phyloP scores from a whole-genome alignment of 495 filamentous ascomycete species.

The Annulohypoxylon stygium region DNA sequence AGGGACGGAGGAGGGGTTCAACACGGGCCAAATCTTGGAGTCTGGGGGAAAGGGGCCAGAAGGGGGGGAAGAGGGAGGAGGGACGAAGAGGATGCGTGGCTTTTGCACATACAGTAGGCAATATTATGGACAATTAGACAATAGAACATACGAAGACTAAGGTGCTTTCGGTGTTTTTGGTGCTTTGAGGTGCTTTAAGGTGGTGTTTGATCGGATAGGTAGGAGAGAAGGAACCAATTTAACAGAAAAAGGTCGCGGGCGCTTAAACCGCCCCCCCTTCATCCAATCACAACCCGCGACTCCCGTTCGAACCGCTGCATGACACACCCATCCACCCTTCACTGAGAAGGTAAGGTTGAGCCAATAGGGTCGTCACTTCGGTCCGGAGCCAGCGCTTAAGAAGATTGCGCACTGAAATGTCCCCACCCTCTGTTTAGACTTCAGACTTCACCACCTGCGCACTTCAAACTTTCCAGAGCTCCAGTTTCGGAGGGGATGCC shows the following conservation, averaged over 20 bases:
- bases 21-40: conserved; percentile 31
- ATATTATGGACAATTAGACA: neutral
- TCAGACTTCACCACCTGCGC: conserved; percentile 4
- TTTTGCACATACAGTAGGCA: neutral
- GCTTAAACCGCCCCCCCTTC: conserved; percentile 29
- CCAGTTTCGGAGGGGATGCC: conserved; percentile 22
- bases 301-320: conserved; percentile 46
- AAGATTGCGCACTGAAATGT: conserved; percentile 32
- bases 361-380: conserved; percentile 31
- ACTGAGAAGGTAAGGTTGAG: conserved; percentile 34
- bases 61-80: too few relatives aligned
- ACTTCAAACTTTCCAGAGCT: conserved; percentile 2
- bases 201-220: conserved; percentile 12
- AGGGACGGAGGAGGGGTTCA: neutral
- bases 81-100: neutral
- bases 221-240: conserved; percentile 34
- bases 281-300: conserved; percentile 28
- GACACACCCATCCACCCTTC: conserved; percentile 44
- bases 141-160: conserved; percentile 4
- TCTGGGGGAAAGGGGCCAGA: conserved; percentile 10
- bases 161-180: neutral
- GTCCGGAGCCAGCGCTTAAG: conserved; percentile 42
- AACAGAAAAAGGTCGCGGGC: conserved; percentile 45
- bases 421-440: conserved; percentile 7
- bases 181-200: neutral